Evolutionary conservation across 257 asterid species (phyloP), one percentile per base, ranked within the genome.

Genomic region (Solanum megistacrolobum): DNA sequence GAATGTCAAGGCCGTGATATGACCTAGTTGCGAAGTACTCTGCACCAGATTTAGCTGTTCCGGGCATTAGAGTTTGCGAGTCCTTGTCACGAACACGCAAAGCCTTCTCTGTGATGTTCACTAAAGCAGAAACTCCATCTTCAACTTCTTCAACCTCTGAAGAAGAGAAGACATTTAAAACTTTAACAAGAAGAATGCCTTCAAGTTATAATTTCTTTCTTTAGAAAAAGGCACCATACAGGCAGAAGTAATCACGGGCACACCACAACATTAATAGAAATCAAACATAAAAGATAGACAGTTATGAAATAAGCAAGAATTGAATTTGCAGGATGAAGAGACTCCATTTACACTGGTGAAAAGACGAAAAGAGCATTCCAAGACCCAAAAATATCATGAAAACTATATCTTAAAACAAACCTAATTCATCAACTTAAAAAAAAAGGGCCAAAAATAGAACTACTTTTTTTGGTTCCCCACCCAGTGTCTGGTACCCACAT

Each of bases 21-120:
- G 98, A 92, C 86, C 99, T 94, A 83, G 92, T 68, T 2, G 95
- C 98, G 82, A 96, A 95, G 88, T 74, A 96, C 89, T 96, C 99
- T 12, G 98, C 99, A 73, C 98, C 99, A 6, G 98, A 91, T 84
- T 91, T 94, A 0, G 98, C 94, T 74, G 68, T 87, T 89, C 92
- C 88, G 82, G 88, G 90, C 27, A 88, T 89, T 38, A 90, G 76
- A 29, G 90, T 62, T 65, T 71, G 91, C 14, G 91, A 76, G 87
- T 88, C 90, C 35, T 91, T 92, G 79, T 94, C 94, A 41, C 94
- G 93, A 83, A 94, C 89, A 90, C 90, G 94, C 86, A 96, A 88
- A 65, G 99, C 97, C 92, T 94, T 96, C 89, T 93, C 96, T 11
- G 98, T 93, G n/a, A 92, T 78, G 71, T 92, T 94, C 89, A 94